phyloP scores from a whole-genome alignment of 306 rosid genomes.

The Albizia julibrissin region DNA sequence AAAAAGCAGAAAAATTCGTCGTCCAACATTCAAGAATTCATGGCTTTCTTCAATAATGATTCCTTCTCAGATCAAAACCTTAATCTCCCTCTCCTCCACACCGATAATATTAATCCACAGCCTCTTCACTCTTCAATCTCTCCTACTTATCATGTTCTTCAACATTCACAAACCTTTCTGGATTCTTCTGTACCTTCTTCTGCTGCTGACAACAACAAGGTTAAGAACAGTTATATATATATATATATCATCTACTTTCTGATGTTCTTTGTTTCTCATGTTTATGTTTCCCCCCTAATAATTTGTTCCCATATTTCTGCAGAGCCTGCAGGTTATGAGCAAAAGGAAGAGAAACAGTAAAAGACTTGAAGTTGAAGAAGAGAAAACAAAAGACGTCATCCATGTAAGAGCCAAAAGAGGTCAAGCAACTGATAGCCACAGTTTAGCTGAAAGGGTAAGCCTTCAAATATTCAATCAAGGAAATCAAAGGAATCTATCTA shows the following conservation, averaged over 20 bases:
- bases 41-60: conserved; percentile 27
- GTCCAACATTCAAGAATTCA: conserved; percentile 33
- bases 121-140: conserved; percentile 32
- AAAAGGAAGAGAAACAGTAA: conserved; percentile 56
- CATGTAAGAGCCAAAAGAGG: conserved; percentile 78
- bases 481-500: not conserved
- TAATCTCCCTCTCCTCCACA: conserved; percentile 26
- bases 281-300: not conserved
- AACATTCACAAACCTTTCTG: conserved; percentile 3
- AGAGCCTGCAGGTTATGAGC: conserved; percentile 42
- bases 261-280: not conserved
- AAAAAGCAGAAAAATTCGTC: conserved; percentile 27
- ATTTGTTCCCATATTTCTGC: conserved; percentile 19
- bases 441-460: conserved; percentile 71
- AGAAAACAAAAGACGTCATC: conserved; percentile 52
- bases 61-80: conserved; percentile 22
- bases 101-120: conserved; percentile 1
- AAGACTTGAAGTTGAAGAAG: conserved; percentile 26
- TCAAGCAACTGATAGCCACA: conserved; percentile 73
- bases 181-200: conserved; percentile 7
- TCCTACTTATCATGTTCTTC: conserved; percentile 4
- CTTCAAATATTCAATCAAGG: not conserved
- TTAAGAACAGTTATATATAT: not conserved
- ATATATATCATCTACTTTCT: not conserved
- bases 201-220: conserved; percentile 36